Conservation (phyloP, 345 rosid genomes). For the Rhodomyrtus tomentosa region DNA sequence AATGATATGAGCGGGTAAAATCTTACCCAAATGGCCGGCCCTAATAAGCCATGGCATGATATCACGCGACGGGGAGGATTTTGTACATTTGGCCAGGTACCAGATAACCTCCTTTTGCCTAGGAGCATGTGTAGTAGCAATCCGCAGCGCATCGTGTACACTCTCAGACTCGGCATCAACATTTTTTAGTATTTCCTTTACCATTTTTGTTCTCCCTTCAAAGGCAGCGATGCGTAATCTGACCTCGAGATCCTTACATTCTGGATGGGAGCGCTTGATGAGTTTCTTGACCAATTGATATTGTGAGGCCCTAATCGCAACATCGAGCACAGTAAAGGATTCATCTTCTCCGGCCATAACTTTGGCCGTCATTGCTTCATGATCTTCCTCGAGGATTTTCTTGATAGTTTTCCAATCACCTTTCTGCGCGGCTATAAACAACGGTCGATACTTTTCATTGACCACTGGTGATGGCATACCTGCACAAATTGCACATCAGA, state of each 20-base stretch:
- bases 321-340: not conserved
- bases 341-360: not conserved
- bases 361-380: not conserved
- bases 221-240: too few relatives aligned
- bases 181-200: not conserved
- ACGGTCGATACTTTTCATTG: not conserved
- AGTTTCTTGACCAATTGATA: not conserved
- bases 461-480: not conserved
- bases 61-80: fast-evolving
- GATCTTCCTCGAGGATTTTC: not conserved
- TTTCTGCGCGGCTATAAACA: not conserved
- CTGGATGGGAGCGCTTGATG: not conserved
- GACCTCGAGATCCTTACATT: fast-evolving
- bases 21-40: not conserved
- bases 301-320: not conserved
- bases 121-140: not conserved
- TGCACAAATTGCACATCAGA: not conserved
- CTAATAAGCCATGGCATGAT: fast-evolving
- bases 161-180: not conserved
- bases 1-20: not conserved
- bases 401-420: not conserved
- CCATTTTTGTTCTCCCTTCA: not conserved
- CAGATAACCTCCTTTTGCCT: not conserved
- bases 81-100: not conserved
- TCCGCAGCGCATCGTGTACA: not conserved